These are phyloP conservation scores for Oryza glumipatula DNA, from an alignment of 176 grass and related monocot genomes.

Conservation along the genomic window DNA sequence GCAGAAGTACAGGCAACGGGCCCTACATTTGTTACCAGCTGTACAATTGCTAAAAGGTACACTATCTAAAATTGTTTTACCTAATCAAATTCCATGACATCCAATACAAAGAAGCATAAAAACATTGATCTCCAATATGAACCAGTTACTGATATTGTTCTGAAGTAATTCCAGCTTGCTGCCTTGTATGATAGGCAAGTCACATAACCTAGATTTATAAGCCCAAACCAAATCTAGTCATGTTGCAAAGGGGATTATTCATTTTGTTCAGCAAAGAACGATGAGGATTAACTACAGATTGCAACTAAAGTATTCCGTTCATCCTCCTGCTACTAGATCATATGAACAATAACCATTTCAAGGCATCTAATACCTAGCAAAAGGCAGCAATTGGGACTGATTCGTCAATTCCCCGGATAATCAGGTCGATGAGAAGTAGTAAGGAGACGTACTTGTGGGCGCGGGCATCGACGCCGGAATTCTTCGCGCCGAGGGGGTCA, in stretches of 20 bases:
- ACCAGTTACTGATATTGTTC: not conserved
- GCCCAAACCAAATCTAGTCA: constrained; percentile 1
- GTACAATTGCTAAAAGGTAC: constrained; percentile 4
- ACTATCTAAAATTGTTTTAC: not conserved
- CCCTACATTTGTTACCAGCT: not conserved
- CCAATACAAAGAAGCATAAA: not conserved
- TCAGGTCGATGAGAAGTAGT: not conserved
- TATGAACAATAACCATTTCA: not conserved
- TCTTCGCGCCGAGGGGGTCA: constrained; percentile 71
- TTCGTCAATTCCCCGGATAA: not conserved
- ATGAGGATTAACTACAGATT: not conserved
- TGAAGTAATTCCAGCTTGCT: not conserved
- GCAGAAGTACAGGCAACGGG: not conserved
- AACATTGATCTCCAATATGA: not conserved
- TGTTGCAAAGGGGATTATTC: not conserved
- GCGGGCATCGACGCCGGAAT: constrained; percentile 72
- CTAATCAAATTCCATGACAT: constrained; percentile 5
- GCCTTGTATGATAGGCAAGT: not conserved
- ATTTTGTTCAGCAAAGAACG: not conserved
- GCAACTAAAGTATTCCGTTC: not conserved
- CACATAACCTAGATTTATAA: not conserved
- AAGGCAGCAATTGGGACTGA: not conserved
- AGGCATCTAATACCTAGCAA: not conserved
- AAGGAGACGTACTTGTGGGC: constrained; percentile 59
- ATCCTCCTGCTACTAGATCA: constrained; percentile 5